phyloP scores from a whole-genome alignment of 768 basidiomycete species.

The Russula abietina region DNA sequence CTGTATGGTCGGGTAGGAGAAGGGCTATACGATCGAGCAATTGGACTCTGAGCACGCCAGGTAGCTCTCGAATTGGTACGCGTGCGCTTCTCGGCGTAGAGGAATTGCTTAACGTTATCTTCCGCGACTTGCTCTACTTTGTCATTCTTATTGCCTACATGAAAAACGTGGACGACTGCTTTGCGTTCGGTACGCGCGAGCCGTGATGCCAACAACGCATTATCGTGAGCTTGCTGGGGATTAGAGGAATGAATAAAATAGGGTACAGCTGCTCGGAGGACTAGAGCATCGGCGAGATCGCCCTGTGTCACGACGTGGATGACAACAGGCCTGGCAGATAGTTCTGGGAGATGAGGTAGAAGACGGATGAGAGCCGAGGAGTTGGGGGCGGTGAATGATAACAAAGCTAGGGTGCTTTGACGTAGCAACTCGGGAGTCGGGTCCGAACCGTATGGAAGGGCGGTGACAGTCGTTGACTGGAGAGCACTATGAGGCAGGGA shows the following conservation, averaged over 20 bases:
- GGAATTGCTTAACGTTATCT: constrained; percentile 54
- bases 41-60: not conserved
- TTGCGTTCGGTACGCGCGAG: constrained; percentile 64
- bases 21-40: constrained; percentile 6
- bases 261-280: constrained; percentile 72
- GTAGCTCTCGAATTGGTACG: constrained; percentile 24
- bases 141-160: constrained; percentile 38
- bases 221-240: constrained; percentile 79
- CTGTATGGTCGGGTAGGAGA: constrained; percentile 13
- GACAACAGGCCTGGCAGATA: constrained; percentile 60
- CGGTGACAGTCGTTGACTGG: constrained; percentile 36
- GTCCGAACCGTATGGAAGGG: constrained; percentile 61
- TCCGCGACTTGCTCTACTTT: constrained; percentile 48
- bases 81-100: constrained; percentile 41
- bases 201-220: constrained; percentile 80
- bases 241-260: constrained; percentile 76
- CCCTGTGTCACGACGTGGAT: constrained; percentile 60
- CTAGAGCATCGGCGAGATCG: constrained; percentile 68
- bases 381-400: constrained; percentile 52
- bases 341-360: constrained; percentile 61
- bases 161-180: constrained; percentile 84
- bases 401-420: constrained; percentile 39
- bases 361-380: constrained; percentile 52
- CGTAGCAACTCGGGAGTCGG: constrained; percentile 52
- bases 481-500: constrained; percentile 29